These are phyloP conservation scores for Mucor piriformis DNA, from an alignment of 371 early-diverging fungal genomes.

Conservation along the genomic window DNA sequence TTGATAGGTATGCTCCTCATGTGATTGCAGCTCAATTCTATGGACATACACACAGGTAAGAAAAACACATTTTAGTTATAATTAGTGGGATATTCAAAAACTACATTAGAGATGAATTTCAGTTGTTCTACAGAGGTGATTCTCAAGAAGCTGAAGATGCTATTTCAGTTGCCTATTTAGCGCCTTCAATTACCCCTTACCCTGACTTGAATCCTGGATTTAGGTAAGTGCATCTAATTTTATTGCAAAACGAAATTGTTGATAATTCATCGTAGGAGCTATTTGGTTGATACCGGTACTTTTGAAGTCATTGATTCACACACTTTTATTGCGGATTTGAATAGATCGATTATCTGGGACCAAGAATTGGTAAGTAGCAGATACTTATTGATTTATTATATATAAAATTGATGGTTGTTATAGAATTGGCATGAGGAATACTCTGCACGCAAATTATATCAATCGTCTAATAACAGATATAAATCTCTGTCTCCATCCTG, in stretches of 20 bases:
- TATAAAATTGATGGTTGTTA: background rate
- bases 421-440: conserved; percentile 68
- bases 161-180: conserved; percentile 54
- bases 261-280: conserved; percentile 43
- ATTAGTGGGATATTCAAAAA: background rate
- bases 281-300: conserved; percentile 55
- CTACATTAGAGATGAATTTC: conserved; percentile 50
- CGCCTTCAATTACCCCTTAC: conserved; percentile 60
- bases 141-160: conserved; percentile 45
- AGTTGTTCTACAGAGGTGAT: conserved; percentile 46
- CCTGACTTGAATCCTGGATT: conserved; percentile 59
- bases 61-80: background rate
- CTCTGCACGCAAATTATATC: conserved; percentile 53
- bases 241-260: background rate
- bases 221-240: conserved; percentile 26
- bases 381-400: background rate
- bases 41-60: conserved; percentile 62
- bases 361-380: conserved; percentile 36
- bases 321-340: conserved; percentile 58
- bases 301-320: conserved; percentile 62
- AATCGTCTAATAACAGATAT: conserved; percentile 5
- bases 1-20: conserved; percentile 62
- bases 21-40: conserved; percentile 66
- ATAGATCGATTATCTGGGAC: conserved; percentile 45
- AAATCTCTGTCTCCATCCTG: conserved; percentile 54